Conservation (phyloP, 768 basidiomycete genomes). For the Boletus bicolor region DNA sequence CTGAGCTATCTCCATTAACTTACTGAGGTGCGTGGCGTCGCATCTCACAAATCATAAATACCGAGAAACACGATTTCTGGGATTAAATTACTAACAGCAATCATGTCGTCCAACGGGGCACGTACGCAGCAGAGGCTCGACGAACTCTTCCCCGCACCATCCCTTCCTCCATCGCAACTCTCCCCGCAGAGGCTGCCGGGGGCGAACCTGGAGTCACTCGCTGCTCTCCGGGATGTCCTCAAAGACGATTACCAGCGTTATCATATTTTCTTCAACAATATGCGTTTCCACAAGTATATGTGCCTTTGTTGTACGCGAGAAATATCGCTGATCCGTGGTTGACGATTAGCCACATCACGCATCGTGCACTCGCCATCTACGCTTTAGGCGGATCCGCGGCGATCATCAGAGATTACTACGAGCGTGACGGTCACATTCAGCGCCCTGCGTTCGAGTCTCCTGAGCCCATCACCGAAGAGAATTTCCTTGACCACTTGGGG, state of each 20-base stretch:
- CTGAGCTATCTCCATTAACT: too few species aligned
- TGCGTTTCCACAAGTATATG: constrained; percentile 50
- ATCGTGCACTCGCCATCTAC: constrained; percentile 31
- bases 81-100: background rate
- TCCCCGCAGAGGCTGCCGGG: constrained; percentile 30
- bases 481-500: constrained; percentile 23
- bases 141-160: constrained; percentile 24
- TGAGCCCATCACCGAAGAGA: constrained; percentile 20
- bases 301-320: background rate
- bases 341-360: constrained; percentile 25
- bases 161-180: constrained; percentile 24
- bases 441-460: constrained; percentile 26
- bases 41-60: constrained; percentile 4
- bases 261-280: constrained; percentile 49
- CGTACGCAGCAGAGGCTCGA: constrained; percentile 8
- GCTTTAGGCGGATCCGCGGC: constrained; percentile 24
- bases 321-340: background rate
- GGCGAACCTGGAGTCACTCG: constrained; percentile 18
- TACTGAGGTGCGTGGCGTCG: too few species aligned
- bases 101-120: constrained; percentile 12
- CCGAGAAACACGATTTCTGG: background rate
- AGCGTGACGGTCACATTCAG: constrained; percentile 19
- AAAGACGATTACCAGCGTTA: constrained; percentile 47
- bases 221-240: constrained; percentile 32
- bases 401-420: constrained; percentile 26